These are phyloP conservation scores for Breviolum minutum DNA, from an alignment of 73 alveolate genomes.

Conservation along the genomic window DNA sequence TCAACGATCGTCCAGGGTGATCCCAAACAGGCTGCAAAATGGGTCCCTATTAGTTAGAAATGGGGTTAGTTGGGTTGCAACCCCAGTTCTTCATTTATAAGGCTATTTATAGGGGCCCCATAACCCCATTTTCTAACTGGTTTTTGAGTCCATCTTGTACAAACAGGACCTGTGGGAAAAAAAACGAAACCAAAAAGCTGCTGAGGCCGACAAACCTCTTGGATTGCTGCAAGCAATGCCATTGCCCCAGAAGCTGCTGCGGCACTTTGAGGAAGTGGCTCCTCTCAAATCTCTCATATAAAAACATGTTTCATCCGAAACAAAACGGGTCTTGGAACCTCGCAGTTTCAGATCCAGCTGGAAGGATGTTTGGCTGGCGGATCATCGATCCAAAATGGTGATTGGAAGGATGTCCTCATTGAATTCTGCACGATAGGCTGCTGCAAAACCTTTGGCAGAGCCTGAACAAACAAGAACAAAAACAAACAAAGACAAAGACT, in stretches of 20 bases:
- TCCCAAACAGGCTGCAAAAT: too few species aligned
- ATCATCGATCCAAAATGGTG: background rate
- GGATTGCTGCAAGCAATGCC: conserved; percentile 53
- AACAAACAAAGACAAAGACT: background rate
- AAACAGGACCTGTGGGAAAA: too few species aligned
- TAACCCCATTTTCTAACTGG: too few species aligned
- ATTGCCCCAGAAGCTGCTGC: conserved; percentile 88
- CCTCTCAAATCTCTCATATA: background rate
- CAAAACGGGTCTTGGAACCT: background rate
- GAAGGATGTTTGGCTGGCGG: background rate
- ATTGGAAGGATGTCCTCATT: background rate
- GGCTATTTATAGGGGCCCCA: too few species aligned
- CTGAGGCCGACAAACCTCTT: background rate
- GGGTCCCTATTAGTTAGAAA: too few species aligned
- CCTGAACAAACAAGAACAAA: background rate
- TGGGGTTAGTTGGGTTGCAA: too few species aligned
- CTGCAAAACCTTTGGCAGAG: conserved; percentile 55
- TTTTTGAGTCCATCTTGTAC: too few species aligned
- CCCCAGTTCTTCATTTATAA: too few species aligned
- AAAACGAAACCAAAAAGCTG: background rate
- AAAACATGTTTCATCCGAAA: background rate
- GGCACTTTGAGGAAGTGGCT: conserved; percentile 78
- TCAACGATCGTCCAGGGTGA: background rate
- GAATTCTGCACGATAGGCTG: conserved; percentile 54
- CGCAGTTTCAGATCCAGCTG: background rate